Conservation (phyloP, 129 eudicot species). For the Escallonia herrerae region DNA sequence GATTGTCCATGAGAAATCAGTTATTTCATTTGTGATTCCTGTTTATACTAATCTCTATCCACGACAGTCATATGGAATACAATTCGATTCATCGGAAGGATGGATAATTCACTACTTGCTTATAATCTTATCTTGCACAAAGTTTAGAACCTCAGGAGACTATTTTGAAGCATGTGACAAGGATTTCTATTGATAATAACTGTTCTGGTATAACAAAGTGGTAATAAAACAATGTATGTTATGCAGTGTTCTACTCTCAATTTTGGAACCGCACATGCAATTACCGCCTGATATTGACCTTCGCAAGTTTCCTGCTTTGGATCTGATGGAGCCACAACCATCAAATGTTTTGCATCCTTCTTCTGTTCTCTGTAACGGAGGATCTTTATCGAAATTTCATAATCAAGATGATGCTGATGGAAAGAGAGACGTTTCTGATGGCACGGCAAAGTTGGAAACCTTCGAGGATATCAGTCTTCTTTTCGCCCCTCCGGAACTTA, state of each 20-base stretch:
- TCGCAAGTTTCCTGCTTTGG: slow-evolving; percentile 40
- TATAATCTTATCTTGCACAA: neutral
- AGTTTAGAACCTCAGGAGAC: neutral
- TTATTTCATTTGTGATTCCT: neutral
- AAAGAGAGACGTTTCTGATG: slow-evolving; percentile 44
- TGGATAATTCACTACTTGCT: neutral
- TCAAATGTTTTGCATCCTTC: slow-evolving; percentile 22
- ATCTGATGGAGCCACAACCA: slow-evolving; percentile 40
- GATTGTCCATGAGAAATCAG: neutral
- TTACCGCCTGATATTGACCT: slow-evolving; percentile 67
- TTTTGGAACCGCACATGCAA: slow-evolving; percentile 87
- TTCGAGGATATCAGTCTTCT: slow-evolving; percentile 67
- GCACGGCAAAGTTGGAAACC: slow-evolving; percentile 32
- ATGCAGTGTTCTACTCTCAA: slow-evolving; percentile 89
- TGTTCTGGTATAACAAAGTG: neutral
- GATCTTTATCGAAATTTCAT: slow-evolving; percentile 23
- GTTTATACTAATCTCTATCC: neutral
- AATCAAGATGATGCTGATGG: slow-evolving; percentile 48
- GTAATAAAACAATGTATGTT: slow-evolving; percentile 1
- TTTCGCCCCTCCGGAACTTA: slow-evolving; percentile 79
- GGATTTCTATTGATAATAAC: neutral
- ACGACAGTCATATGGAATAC: neutral
- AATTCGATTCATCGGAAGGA: neutral
- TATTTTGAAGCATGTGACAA: neutral
- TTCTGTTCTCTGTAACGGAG: slow-evolving; percentile 27